Evolutionary conservation across 495 filamentous ascomycete species (phyloP), one percentile per base, ranked within the genome.

Genomic region (Penicillium paradoxum): DNA sequence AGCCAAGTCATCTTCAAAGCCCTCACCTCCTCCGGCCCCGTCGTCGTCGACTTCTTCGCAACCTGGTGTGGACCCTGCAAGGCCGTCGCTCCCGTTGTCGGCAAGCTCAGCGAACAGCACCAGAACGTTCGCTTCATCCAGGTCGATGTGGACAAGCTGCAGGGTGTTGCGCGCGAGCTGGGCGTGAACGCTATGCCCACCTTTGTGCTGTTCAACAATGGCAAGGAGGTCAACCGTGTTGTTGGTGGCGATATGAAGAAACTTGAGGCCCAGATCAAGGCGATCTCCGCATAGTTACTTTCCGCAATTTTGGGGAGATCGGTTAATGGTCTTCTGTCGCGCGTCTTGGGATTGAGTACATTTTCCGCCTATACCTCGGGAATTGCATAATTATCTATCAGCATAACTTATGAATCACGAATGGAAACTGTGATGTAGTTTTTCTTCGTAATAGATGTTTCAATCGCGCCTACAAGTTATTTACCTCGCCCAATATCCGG

Each of bases 101-200:
- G 63, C 44, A 59, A 66, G 34, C 51, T 66, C 24, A 66, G 63
- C 41, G 63, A 66, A 47, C 66, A 71, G 17, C 79, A 77, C 66
- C 29, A 74, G 48, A 70, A 76, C 33, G 79, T 83, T 48, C 76
- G 79, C 57, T 96, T 95, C 70, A 81, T 81, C 75, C 93, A 95
- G 78, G 66, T 96, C 63, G 90, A 96, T 70, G 89, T 96, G 50
- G 91, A 96, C 70, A 79, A 86, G 54, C 71, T 91, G 27, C 76
- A 86, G 43, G 80, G 85, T 13, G 81, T 91, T 13, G 83, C 86
- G 24, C 70, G 80, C 56, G 81, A 92, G 61, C 81, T 88, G 41
- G 75, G 78, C 52, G 81, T 96, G 65, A 84, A 86, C 58, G 89
- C 91, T 57, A 96, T 96, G 91, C 91, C 91, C 30, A 95, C 91